Evolutionary conservation across 2,329 filamentous ascomycete species (phyloP), one percentile per base, ranked within the genome.

Genomic region (Fusarium foetens): DNA sequence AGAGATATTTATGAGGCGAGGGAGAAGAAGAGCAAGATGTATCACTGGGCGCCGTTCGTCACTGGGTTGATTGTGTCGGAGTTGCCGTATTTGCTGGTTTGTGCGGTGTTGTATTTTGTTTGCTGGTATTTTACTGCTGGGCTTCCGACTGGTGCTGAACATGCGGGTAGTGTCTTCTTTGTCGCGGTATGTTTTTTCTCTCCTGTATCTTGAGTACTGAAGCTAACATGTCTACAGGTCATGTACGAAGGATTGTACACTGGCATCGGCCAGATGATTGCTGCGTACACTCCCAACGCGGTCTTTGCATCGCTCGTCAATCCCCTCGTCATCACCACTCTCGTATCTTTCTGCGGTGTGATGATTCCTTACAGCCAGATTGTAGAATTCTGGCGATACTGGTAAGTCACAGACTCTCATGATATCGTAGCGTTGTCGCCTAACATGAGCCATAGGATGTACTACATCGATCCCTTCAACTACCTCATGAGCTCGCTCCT

Each of bases 341-440:
- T 94, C 8, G 86, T 93, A 16, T 88, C 87, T 1, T 94, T 95
- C 83, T 94, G 92, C 73, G 93, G 92, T 67, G 91, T 94, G 1
- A 84, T 94, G 21, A 92, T 94, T 0, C 91, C 92, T 0, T 93
- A 91, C 69, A 76, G 76, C 0, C 86, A 87, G 41, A 85, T 94
- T 29, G 87, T 89, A 6, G 75, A 80, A 1, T 94, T 94, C 80
- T 94, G 92, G 92, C 82, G 84, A 39, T 86, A 86, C 71, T 92
- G 90, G 89, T 87, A 55, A 48, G 53, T 27, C 0, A 7, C 0
- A 27, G 1, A 9, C 5, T n/a, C n/a, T n/a, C n/a, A n/a, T n/a
- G n/a, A n/a, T n/a, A n/a, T n/a, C n/a, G n/a, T n/a, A n/a, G n/a
- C n/a, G n/a, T n/a, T n/a, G n/a, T n/a, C n/a, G n/a, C n/a, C n/a